Evolutionary conservation across 1,139 yeast genomes (phyloP).

Genomic region (Taphrina pruni): DNA sequence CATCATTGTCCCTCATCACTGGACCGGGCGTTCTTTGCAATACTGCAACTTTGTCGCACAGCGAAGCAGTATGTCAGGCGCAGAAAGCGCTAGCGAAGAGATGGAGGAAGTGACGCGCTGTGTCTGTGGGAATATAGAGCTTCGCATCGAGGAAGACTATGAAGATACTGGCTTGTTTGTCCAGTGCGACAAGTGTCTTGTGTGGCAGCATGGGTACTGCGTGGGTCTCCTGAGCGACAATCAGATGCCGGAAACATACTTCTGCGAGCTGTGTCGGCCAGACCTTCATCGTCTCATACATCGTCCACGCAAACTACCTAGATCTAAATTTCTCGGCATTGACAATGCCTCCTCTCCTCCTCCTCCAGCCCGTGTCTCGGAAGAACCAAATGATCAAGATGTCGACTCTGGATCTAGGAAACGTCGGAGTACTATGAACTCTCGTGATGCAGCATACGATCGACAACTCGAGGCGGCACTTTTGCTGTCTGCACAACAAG

Average conservation of each 20-base stretch:
- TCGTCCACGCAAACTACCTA: constrained; percentile 20
- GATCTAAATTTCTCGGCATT: constrained; percentile 21
- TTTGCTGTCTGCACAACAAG: constrained; percentile 35
- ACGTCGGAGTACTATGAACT: constrained; percentile 52
- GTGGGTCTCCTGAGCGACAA: constrained; percentile 57
- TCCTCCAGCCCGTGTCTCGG: background rate
- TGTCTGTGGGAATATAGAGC: constrained; percentile 63
- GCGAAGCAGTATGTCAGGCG: constrained; percentile 3
- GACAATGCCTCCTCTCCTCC: constrained; percentile 21
- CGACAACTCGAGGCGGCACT: constrained; percentile 38
- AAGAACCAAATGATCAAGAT: constrained; percentile 3
- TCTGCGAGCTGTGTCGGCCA: constrained; percentile 61
- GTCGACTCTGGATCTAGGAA: constrained; percentile 41
- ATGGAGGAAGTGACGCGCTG: constrained; percentile 60
- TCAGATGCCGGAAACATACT: constrained; percentile 58
- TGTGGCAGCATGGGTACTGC: constrained; percentile 87
- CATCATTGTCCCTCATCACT: too few species aligned
- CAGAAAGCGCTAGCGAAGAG: constrained; percentile 33
- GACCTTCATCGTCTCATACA: constrained; percentile 50
- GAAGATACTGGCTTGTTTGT: constrained; percentile 65
- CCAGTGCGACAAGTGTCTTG: constrained; percentile 75
- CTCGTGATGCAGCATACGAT: constrained; percentile 59
- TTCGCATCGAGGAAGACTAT: constrained; percentile 56
- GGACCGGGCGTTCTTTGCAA: too few species aligned
- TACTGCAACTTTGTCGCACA: too few species aligned